These are phyloP conservation scores for Coniosporium apollinis DNA, from an alignment of 495 filamentous ascomycete species.

Conservation along the genomic window DNA sequence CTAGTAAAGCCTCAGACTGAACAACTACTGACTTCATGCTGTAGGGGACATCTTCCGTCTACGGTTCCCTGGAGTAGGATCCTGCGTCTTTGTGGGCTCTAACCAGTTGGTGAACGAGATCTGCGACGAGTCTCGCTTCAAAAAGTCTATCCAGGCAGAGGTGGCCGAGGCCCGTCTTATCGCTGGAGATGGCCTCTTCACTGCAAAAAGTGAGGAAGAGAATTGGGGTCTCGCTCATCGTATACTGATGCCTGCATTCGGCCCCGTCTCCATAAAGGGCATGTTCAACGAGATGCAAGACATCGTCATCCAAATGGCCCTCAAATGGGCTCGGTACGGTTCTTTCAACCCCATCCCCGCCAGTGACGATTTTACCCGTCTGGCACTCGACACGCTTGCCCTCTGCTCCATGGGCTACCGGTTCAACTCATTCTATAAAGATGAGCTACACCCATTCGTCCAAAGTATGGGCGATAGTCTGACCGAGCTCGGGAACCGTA, in stretches of 20 bases:
- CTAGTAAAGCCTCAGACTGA: too few relatives aligned
- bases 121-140: conserved; percentile 50
- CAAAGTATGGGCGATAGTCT: conserved; percentile 46
- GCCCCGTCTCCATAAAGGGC: conserved; percentile 45
- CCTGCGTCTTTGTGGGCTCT: conserved; percentile 16
- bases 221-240: conserved; percentile 60
- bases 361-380: conserved; percentile 50
- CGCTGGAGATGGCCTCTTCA: conserved; percentile 53
- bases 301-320: conserved; percentile 47
- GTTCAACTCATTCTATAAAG: conserved; percentile 60
- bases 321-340: conserved; percentile 61
- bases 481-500: conserved; percentile 33
- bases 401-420: conserved; percentile 44
- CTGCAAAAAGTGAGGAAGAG: too few relatives aligned
- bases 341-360: conserved; percentile 36
- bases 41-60: too few relatives aligned
- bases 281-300: conserved; percentile 71
- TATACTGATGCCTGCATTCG: conserved; percentile 50
- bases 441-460: conserved; percentile 51
- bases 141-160: conserved; percentile 32
- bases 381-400: conserved; percentile 14
- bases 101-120: conserved; percentile 45
- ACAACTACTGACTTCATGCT: too few relatives aligned
- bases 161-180: conserved; percentile 40
- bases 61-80: too few relatives aligned